A percentile compares a stretch with the other conserved stretches of the same genome.
These are phyloP conservation scores for Alloascoidea africana DNA, from an alignment of 805 yeast species.

Conservation along the genomic window DNA sequence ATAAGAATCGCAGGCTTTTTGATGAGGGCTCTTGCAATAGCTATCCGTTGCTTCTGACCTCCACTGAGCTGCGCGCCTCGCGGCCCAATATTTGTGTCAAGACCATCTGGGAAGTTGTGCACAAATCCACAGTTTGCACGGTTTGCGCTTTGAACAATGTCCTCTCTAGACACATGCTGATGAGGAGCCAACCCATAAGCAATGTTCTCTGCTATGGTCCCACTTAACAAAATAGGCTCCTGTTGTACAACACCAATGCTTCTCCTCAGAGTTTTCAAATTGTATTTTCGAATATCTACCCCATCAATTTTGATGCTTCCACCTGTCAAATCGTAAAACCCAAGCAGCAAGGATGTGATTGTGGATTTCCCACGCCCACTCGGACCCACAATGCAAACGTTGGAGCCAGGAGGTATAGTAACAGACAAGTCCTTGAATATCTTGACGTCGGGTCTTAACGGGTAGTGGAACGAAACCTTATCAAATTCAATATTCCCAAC, in stretches of 20 bases:
- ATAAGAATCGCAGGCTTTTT: constrained; percentile 68
- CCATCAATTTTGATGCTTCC: constrained; percentile 59
- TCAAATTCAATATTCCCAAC: constrained; percentile 36
- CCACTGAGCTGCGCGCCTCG: constrained; percentile 85
- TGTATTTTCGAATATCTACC: constrained; percentile 44
- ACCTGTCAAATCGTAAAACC: constrained; percentile 65
- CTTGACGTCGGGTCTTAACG: constrained; percentile 60
- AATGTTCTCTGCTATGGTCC: constrained; percentile 72
- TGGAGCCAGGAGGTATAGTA: constrained; percentile 62
- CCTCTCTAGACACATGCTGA: constrained; percentile 35
- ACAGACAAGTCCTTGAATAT: constrained; percentile 52
- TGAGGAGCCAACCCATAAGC: constrained; percentile 46
- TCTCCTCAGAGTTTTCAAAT: constrained; percentile 57
- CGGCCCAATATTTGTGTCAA: constrained; percentile 75
- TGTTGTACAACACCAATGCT: constrained; percentile 86
- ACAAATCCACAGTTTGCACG: constrained; percentile 72
- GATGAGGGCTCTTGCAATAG: constrained; percentile 77
- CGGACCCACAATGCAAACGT: constrained; percentile 92
- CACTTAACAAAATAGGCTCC: constrained; percentile 82
- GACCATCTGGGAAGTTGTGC: constrained; percentile 60
- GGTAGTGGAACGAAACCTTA: constrained; percentile 60
- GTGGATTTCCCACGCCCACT: constrained; percentile 95
- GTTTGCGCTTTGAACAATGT: constrained; percentile 44
- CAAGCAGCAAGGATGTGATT: constrained; percentile 56
- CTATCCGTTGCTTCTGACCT: constrained; percentile 89